A percentile compares a stretch with the other conserved stretches of the same genome.
phyloP scores from a whole-genome alignment of 768 basidiomycete species.

The Tephrocybe sp. region DNA sequence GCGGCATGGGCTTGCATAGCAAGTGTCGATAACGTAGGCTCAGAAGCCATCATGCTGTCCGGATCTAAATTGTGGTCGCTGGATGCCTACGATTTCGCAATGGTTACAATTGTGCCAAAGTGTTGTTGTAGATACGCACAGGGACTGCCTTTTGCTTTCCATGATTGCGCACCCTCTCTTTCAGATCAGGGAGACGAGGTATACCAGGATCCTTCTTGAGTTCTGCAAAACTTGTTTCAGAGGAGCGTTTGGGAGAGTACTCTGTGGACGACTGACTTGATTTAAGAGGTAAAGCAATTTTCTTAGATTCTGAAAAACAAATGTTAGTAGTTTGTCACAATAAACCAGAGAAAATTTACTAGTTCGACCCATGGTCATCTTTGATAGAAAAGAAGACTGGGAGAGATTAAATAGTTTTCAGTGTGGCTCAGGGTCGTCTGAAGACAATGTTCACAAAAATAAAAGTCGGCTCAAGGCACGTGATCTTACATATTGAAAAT shows the following conservation, averaged over 20 bases:
- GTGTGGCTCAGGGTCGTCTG: neutral
- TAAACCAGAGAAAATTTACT: slow-evolving; percentile 26
- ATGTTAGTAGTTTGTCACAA: neutral
- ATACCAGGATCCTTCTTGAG: slow-evolving; percentile 89
- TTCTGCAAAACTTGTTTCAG: slow-evolving; percentile 39
- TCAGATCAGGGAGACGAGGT: slow-evolving; percentile 76
- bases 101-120: neutral
- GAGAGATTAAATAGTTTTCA: neutral
- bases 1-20: slow-evolving; percentile 48
- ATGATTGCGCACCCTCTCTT: slow-evolving; percentile 50
- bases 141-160: slow-evolving; percentile 43
- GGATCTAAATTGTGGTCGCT: slow-evolving; percentile 37
- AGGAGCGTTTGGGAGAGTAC: neutral
- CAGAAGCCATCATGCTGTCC: slow-evolving; percentile 71
- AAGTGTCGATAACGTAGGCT: slow-evolving; percentile 57
- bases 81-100: slow-evolving; percentile 9
- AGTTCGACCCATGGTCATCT: slow-evolving; percentile 38
- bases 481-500: too few relatives aligned
- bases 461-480: slow-evolving; percentile 2
- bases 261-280: slow-evolving; percentile 34
- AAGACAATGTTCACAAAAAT: neutral
- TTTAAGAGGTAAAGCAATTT: slow-evolving; percentile 38
- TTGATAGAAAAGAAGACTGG: neutral
- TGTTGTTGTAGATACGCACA: slow-evolving; percentile 27
- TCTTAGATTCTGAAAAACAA: slow-evolving; percentile 33